Evolutionary conservation across 2,329 filamentous ascomycete genomes (phyloP), one percentile per base, ranked within the genome.

Genomic region (Endoconidiophora polonica): DNA sequence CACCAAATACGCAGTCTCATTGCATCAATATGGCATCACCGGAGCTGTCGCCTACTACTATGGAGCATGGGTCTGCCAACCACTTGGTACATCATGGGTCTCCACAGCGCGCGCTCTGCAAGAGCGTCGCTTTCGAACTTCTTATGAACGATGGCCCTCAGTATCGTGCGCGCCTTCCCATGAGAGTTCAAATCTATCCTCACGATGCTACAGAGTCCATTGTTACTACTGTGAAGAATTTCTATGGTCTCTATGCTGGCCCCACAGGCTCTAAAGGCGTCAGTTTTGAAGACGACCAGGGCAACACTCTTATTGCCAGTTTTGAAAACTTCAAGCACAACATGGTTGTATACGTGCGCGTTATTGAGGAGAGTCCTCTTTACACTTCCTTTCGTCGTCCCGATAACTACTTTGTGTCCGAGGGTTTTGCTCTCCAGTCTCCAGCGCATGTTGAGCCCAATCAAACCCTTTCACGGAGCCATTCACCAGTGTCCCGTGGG

Each of bases 201-300:
- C 88, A 96, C 65, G 91, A 98, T 69, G 88, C 86, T 48, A 96
- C 90, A 20, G 90, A 96, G 62, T 95, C 88, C 36, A 98, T 98
- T 67, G 86, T 96, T 56, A 91, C 87, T 12, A 96, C 91, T 1
- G 90, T 96, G 61, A 96, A 94, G 74, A 96, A 95, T 71, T 96
- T 96, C 69, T 96, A 94, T 63, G 91, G 91, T 54, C 75, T 98
- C 57, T 95, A 95, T 64, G 85, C 90, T 56, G 80, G 77, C 55
- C 71, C 73, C 36, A 67, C 67, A 55, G 75, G 77, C 58, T 78
- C 77, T 57, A 81, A 81, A 62, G 88, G 91, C 57, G 83, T 98
- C 61, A 94, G 86, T 67, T 96, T 98, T 61, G 90, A 96, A 67
- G 90, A 96, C 64, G 78, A 85, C 56, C 72, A 83, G 59, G 86